Evolutionary conservation across 2,329 filamentous ascomycete genomes (phyloP).

Genomic region (Pseudogymnoascus sp.): DNA sequence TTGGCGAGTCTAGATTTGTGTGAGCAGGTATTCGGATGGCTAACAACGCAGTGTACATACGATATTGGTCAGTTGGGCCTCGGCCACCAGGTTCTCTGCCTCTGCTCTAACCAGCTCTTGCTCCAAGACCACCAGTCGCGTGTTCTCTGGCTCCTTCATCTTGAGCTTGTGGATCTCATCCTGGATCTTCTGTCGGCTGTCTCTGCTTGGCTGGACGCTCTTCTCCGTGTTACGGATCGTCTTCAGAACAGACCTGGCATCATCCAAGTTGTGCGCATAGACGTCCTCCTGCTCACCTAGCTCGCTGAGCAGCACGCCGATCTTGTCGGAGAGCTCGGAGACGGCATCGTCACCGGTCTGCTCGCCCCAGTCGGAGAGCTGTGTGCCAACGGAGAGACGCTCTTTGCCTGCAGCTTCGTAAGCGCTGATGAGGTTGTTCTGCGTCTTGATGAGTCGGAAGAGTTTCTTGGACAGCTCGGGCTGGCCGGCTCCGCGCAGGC

Average conservation of each 20-base stretch:
- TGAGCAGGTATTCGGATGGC: background rate
- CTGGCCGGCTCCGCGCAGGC: conserved; percentile 75
- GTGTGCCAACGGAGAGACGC: conserved; percentile 73
- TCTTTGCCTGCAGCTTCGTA: conserved; percentile 82
- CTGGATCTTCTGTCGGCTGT: conserved; percentile 76
- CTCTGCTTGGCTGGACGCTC: conserved; percentile 86
- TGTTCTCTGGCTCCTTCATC: conserved; percentile 80
- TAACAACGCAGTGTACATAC: conserved; percentile 42
- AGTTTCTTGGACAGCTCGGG: conserved; percentile 84
- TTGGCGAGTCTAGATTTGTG: conserved; percentile 63
- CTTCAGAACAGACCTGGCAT: conserved; percentile 75
- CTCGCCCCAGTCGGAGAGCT: conserved; percentile 96
- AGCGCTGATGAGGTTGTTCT: conserved; percentile 78
- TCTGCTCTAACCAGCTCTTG: conserved; percentile 95
- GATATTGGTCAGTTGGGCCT: conserved; percentile 92
- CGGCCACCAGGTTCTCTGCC: conserved; percentile 90
- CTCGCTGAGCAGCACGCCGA: conserved; percentile 85
- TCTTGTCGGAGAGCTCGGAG: conserved; percentile 88
- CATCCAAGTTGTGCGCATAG: conserved; percentile 81
- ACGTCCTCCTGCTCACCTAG: conserved; percentile 88
- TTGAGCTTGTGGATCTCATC: conserved; percentile 92
- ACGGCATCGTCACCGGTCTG: conserved; percentile 79
- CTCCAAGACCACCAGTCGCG: conserved; percentile 75
- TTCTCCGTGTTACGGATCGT: conserved; percentile 91
- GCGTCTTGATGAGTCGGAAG: conserved; percentile 87